Evolutionary conservation across 2,329 filamentous ascomycete genomes (phyloP).

Genomic region (Zarea fungicola): DNA sequence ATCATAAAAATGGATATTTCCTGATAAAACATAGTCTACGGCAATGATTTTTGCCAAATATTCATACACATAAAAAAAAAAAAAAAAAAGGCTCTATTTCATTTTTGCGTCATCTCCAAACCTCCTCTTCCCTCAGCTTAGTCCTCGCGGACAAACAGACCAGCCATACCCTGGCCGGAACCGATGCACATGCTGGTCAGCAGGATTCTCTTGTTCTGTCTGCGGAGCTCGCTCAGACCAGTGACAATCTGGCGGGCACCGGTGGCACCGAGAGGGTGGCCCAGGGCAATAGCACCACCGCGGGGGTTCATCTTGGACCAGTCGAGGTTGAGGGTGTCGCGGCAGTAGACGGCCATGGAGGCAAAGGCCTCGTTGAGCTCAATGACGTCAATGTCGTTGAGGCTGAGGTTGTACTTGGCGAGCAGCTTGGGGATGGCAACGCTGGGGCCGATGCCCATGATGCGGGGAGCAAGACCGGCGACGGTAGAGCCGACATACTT

Average conservation of each 20-base stretch:
- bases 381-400: constrained; percentile 81
- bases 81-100: not conserved
- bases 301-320: constrained; percentile 74
- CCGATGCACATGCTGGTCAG: constrained; percentile 87
- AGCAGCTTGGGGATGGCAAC: constrained; percentile 78
- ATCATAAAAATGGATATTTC: not conserved
- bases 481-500: constrained; percentile 93
- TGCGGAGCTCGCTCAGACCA: constrained; percentile 75
- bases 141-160: constrained; percentile 49
- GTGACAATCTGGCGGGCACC: constrained; percentile 82
- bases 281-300: constrained; percentile 77
- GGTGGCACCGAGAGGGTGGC: constrained; percentile 76
- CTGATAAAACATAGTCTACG: constrained; percentile 3
- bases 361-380: constrained; percentile 98
- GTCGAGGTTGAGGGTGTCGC: constrained; percentile 65
- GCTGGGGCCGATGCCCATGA: constrained; percentile 92
- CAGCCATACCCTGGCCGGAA: constrained; percentile 65
- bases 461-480: constrained; percentile 81
- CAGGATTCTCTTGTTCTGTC: constrained; percentile 83
- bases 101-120: not conserved
- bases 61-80: constrained; percentile 12
- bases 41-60: constrained; percentile 7
- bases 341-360: constrained; percentile 94
- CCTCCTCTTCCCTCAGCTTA: not conserved
- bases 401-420: constrained; percentile 66